phyloP scores from a whole-genome alignment of 2,329 filamentous ascomycete species.

The Microcyclospora pomicola region DNA sequence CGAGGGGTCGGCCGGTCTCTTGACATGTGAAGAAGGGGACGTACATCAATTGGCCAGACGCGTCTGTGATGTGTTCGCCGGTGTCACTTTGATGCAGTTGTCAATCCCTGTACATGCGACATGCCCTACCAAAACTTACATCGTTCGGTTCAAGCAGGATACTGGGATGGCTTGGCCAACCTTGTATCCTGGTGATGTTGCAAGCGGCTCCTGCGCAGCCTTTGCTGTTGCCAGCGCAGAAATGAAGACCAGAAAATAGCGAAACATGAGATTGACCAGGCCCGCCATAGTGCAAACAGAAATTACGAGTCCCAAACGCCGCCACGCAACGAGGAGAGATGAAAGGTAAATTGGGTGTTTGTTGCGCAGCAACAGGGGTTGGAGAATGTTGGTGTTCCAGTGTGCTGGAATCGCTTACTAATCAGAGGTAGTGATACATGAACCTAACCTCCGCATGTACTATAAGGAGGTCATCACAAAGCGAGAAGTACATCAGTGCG shows the following conservation, averaged over 20 bases:
- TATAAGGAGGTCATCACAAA: no score
- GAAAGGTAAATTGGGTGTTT: no score
- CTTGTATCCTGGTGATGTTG: conserved; percentile 29
- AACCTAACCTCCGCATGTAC: no score
- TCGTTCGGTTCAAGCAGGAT: conserved; percentile 37
- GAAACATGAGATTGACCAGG: conserved; percentile 14
- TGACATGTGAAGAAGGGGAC: conserved; percentile 82
- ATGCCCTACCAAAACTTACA: conserved; percentile 24
- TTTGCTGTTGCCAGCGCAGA: conserved; percentile 25
- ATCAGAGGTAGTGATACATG: no score
- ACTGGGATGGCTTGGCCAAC: conserved; percentile 38
- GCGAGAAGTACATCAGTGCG: no score
- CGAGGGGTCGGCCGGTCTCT: conserved; percentile 69
- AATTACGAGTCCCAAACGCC: no score
- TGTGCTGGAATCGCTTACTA: no score
- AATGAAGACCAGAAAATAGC: conserved; percentile 20
- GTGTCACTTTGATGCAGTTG: conserved; percentile 48
- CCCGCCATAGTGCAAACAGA: conserved; percentile 8
- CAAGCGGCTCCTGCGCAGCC: conserved; percentile 25
- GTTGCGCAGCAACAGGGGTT: no score
- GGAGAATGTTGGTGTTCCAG: no score
- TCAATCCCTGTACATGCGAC: not conserved
- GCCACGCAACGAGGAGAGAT: no score
- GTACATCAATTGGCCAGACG: conserved; percentile 73
- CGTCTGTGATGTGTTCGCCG: conserved; percentile 75